These are phyloP conservation scores for Talaromyces adpressus DNA, from an alignment of 495 filamentous ascomycete genomes.

Conservation along the genomic window DNA sequence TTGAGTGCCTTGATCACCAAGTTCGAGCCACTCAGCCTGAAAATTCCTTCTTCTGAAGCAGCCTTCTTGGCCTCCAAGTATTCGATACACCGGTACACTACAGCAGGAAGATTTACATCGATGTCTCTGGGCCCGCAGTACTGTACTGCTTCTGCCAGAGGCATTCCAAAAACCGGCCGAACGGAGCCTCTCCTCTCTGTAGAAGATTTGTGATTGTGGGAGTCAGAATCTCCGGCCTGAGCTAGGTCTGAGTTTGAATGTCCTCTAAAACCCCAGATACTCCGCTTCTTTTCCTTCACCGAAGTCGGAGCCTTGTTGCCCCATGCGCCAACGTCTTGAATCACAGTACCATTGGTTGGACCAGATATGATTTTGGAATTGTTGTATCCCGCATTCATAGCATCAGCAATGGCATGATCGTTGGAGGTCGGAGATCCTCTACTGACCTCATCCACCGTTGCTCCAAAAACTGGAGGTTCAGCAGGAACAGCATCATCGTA, in stretches of 20 bases:
- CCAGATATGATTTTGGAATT: constrained; percentile 68
- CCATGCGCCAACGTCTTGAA: constrained; percentile 82
- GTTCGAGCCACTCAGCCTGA: constrained; percentile 90
- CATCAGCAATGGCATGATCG: constrained; percentile 17
- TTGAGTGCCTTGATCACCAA: constrained; percentile 84
- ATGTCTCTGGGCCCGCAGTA: constrained; percentile 67
- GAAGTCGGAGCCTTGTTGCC: constrained; percentile 62
- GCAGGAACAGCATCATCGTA: constrained; percentile 80
- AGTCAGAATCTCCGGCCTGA: constrained; percentile 7
- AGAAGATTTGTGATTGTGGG: constrained; percentile 27
- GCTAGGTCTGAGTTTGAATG: constrained; percentile 55
- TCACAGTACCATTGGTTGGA: constrained; percentile 78
- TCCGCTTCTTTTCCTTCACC: constrained; percentile 78
- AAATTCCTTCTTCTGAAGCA: constrained; percentile 85
- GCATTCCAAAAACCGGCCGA: constrained; percentile 78
- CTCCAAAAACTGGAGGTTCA: constrained; percentile 55
- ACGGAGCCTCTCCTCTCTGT: constrained; percentile 48
- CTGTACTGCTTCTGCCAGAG: constrained; percentile 79
- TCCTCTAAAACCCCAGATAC: constrained; percentile 87
- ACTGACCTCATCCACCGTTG: constrained; percentile 36
- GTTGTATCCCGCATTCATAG: constrained; percentile 18
- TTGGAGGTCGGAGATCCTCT: constrained; percentile 25
- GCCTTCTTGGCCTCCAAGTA: constrained; percentile 84
- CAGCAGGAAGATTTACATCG: constrained; percentile 73
- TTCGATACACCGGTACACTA: constrained; percentile 93